Evolutionary conservation across 768 basidiomycete species (phyloP).

Genomic region (Tricholoma saponaceum): DNA sequence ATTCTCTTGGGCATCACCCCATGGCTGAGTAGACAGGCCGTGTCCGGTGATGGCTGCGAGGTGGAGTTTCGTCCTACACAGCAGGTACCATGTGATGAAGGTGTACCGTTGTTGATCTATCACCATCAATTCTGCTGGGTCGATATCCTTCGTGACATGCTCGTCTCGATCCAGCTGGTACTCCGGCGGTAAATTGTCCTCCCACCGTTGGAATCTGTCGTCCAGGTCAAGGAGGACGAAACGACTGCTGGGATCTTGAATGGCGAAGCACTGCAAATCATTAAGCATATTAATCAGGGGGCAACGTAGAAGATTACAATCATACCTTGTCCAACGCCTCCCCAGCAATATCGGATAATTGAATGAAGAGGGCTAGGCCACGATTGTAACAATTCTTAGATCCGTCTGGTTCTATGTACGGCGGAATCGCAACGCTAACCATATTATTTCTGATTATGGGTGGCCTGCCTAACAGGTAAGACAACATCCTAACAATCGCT

Average conservation of each 20-base stretch:
- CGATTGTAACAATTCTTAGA: slow-evolving; percentile 30
- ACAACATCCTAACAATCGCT: slow-evolving; percentile 30
- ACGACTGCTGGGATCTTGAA: slow-evolving; percentile 27
- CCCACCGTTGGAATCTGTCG: slow-evolving; percentile 40
- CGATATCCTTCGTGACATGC: slow-evolving; percentile 21
- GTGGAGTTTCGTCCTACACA: slow-evolving; percentile 41
- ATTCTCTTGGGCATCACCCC: slow-evolving; percentile 25
- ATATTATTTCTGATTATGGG: slow-evolving; percentile 33
- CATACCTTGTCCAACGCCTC: slow-evolving; percentile 39
- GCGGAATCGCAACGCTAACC: slow-evolving; percentile 34
- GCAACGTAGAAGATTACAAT: neutral
- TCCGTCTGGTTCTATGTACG: slow-evolving; percentile 26
- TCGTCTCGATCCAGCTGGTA: slow-evolving; percentile 31
- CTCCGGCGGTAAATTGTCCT: slow-evolving; percentile 34
- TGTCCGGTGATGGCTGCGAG: slow-evolving; percentile 36
- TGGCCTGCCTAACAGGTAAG: slow-evolving; percentile 42
- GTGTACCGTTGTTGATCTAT: slow-evolving; percentile 39
- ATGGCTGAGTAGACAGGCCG: slow-evolving; percentile 19
- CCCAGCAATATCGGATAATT: slow-evolving; percentile 33
- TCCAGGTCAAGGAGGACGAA: slow-evolving; percentile 37
- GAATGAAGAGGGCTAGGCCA: slow-evolving; percentile 33
- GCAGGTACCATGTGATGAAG: slow-evolving; percentile 44
- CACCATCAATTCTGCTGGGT: slow-evolving; percentile 24
- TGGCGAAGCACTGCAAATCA: slow-evolving; percentile 30
- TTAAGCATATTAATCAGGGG: neutral